A percentile compares a stretch with the other conserved stretches of the same genome.
phyloP scores from a whole-genome alignment of 2,329 filamentous ascomycete species.

The Scytalidium lignicola region DNA sequence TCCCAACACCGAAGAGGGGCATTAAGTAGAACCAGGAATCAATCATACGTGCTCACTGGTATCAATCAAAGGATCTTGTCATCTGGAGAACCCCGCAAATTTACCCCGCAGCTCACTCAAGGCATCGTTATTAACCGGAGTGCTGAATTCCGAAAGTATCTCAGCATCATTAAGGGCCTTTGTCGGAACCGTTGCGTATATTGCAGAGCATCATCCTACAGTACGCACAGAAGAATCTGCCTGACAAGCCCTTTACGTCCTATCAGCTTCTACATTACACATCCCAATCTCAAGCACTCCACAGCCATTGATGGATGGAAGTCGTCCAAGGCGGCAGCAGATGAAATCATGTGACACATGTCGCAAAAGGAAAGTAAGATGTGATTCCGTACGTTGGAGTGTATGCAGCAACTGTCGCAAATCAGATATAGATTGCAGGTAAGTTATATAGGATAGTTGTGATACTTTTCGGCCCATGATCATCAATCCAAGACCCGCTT shows the following conservation, averaged over 20 bases:
- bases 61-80: no score
- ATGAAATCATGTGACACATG: conserved; percentile 10
- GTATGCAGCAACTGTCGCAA: conserved; percentile 9
- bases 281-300: background rate
- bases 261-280: no score
- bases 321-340: background rate
- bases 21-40: no score
- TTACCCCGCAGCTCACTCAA: background rate
- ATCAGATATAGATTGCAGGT: conserved; percentile 9
- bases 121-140: background rate
- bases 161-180: no score
- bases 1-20: background rate
- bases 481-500: background rate
- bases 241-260: no score
- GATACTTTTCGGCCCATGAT: background rate
- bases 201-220: no score
- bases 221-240: no score
- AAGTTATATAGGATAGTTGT: background rate
- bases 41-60: no score
- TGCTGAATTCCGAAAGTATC: no score
- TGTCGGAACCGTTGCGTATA: no score
- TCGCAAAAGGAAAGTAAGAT: conserved; percentile 13
- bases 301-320: background rate
- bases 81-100: background rate
- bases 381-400: conserved; percentile 6